Evolutionary conservation across 495 filamentous ascomycete species (phyloP).

Genomic region (Rhypophila decipiens): DNA sequence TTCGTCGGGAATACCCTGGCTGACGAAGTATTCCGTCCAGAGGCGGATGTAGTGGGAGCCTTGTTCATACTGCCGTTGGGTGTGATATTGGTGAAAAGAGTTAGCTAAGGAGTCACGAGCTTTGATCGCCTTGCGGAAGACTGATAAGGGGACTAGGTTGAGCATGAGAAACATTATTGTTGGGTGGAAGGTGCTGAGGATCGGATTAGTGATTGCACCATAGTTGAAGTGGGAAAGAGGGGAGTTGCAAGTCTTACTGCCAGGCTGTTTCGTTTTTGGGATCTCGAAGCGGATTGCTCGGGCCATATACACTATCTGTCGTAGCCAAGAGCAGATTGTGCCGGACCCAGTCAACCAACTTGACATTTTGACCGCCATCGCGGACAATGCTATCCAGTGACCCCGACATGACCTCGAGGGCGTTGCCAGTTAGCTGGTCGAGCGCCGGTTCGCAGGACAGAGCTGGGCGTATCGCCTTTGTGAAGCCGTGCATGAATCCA

Average conservation of each 20-base stretch:
- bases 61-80: background rate
- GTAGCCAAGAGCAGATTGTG: background rate
- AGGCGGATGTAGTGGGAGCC: background rate
- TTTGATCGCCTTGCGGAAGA: background rate
- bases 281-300: background rate
- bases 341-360: background rate
- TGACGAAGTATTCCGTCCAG: slow-evolving; percentile 2
- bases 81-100: background rate
- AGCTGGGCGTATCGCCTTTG: background rate
- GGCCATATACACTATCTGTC: background rate
- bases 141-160: background rate
- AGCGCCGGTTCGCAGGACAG: background rate
- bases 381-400: background rate
- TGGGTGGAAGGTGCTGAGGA: background rate
- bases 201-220: background rate
- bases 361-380: background rate
- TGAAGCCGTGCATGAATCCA: background rate
- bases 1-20: slow-evolving; percentile 1
- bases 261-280: background rate
- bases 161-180: slow-evolving; percentile 1
- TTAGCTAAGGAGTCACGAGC: background rate
- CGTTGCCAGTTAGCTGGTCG: background rate
- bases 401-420: background rate
- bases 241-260: background rate
- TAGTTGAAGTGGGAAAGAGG: background rate